phyloP scores from a whole-genome alignment of 371 early-diverging fungal species.

The Cokeromyces recurvatus region DNA sequence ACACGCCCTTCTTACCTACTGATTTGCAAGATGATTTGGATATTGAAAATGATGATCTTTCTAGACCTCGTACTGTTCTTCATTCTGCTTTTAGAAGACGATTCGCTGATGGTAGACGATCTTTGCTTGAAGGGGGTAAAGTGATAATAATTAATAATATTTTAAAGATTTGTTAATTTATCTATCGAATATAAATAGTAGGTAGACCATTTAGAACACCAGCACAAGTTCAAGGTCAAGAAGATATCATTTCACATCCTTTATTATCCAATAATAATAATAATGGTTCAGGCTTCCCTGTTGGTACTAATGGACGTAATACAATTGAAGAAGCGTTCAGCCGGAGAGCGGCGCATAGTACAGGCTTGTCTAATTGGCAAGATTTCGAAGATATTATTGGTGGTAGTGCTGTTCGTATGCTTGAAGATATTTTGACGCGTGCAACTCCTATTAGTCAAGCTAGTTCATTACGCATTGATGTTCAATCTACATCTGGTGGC shows the following conservation, averaged over 20 bases:
- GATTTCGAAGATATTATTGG: conserved; percentile 71
- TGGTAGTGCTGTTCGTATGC: conserved; percentile 62
- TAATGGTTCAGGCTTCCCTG: neutral
- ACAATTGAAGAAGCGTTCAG: conserved; percentile 8
- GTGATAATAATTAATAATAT: neutral
- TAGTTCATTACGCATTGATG: conserved; percentile 50
- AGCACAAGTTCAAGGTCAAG: conserved; percentile 20
- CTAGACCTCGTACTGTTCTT: conserved; percentile 34
- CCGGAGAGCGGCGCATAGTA: conserved; percentile 13
- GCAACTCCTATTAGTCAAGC: conserved; percentile 28
- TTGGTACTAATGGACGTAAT: conserved; percentile 10
- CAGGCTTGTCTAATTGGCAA: conserved; percentile 47
- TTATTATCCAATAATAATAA: conserved; percentile 46
- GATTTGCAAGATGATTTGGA: conserved; percentile 27
- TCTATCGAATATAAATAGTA: conserved; percentile 1
- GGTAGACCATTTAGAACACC: conserved; percentile 29
- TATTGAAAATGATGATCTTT: conserved; percentile 32
- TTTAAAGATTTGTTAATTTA: too few species aligned
- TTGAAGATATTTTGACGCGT: conserved; percentile 60
- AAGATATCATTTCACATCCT: conserved; percentile 69
- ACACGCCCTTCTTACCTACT: conserved; percentile 52
- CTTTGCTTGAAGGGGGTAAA: conserved; percentile 22
- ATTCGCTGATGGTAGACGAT: conserved; percentile 21
- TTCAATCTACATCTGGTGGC: conserved; percentile 39
- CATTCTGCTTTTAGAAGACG: conserved; percentile 21